Base-by-base conservation (phyloP, 257 asterid species). In the Scutellaria baicalensis region DNA sequence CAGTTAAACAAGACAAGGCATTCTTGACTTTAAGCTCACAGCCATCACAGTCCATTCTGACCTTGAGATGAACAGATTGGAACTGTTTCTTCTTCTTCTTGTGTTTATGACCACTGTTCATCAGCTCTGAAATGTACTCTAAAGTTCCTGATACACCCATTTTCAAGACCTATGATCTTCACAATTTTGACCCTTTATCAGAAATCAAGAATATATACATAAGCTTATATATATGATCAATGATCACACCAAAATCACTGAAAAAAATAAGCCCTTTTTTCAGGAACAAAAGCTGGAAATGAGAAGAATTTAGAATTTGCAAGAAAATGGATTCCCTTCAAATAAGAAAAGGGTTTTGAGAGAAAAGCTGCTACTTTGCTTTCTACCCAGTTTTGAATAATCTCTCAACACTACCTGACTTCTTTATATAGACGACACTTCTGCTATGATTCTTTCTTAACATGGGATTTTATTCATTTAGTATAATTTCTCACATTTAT, bases 21-120 rank as follows among this genome's bases (percentile, higher is more conserved):
- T 87, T 87, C 84, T 89, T 87, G 85, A 92, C 93, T 84, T 86
- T 89, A 42, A 84, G 90, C 64, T 92, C 96, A 68, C 97, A 92
- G 49, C 97, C 97, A 77, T 89, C 96, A 79, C 97, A 92, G 38
- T 92, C 97, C 96, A 92, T 92, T 77, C 92, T 92, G 43, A 92
- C 88, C 71, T 92, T 92, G 80, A 92, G 92, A 27, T 85, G 78
- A 14, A 89, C 91, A 12, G 96, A 89, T 52, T 85, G 92, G 4
- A 77, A 70, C 64, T 84, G 96, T 77, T 87, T 91, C 85, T 75
- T 86, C 87, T 78, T 85, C 87, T 79, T 90, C 75, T 83, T 89
- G 80, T 80, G 77, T 47, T 78, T 86, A 5, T 77, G 88, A 6
- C 66, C 36, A 66, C 82, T 86, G 83, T 89, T 82, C 80, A 85